Percentiles rank a stretch among this genome's conserved stretches.
phyloP scores from a whole-genome alignment of 345 rosid species.

The Reutealis trisperma region DNA sequence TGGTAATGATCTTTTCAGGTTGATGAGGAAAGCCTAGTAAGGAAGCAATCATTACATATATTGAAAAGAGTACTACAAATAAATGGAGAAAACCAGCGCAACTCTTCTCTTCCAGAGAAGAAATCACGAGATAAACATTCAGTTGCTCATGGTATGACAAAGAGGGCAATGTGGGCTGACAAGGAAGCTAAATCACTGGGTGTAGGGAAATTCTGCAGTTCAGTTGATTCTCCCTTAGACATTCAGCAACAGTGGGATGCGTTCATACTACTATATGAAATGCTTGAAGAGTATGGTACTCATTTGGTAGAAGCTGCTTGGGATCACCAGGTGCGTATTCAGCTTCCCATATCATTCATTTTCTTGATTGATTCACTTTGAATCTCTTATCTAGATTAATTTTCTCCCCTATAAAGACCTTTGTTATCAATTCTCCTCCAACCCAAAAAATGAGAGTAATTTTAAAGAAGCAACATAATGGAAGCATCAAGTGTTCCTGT shows the following conservation, averaged over 20 bases:
- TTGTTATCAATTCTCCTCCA: not conserved
- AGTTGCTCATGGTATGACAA: conserved; percentile 55
- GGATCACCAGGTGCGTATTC: conserved; percentile 75
- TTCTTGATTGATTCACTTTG: not conserved
- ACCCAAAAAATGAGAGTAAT: not conserved
- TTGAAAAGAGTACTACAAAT: conserved; percentile 53
- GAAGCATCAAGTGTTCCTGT: not conserved
- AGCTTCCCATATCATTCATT: conserved; percentile 3
- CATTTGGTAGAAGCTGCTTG: conserved; percentile 97
- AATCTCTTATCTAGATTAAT: not conserved
- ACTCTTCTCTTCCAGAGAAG: conserved; percentile 32
- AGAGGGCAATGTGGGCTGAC: conserved; percentile 78
- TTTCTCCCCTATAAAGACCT: not conserved
- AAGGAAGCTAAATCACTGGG: conserved; percentile 93
- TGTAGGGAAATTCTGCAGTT: conserved; percentile 56
- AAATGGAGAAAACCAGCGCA: conserved; percentile 39
- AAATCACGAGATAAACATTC: conserved; percentile 42
- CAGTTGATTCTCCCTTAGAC: conserved; percentile 47
- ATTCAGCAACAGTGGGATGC: conserved; percentile 81
- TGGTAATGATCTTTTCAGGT: conserved; percentile 44
- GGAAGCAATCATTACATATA: conserved; percentile 91
- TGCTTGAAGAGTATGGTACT: conserved; percentile 95
- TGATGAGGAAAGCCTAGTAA: conserved; percentile 72
- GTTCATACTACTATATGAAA: conserved; percentile 81
- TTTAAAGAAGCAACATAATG: not conserved